A percentile compares a stretch with the other conserved stretches of the same genome.
These are phyloP conservation scores for Diplosphaera chodatii DNA, from an alignment of 139 green algal species.

Conservation along the genomic window DNA sequence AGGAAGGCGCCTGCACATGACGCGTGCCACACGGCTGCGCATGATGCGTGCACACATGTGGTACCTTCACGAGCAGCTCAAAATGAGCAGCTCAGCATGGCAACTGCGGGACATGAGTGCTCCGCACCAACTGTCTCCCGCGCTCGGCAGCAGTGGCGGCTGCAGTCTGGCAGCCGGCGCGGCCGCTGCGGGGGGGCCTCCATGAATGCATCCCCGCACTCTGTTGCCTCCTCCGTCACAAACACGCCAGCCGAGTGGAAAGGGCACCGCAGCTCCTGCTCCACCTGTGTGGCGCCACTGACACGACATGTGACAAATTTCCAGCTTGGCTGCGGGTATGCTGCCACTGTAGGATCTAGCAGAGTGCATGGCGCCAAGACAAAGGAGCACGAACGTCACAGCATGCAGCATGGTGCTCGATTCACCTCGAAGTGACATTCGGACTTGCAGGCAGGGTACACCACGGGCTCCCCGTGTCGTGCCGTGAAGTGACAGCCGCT, in stretches of 20 bases:
- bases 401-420: too few relatives aligned
- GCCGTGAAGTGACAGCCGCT: not conserved
- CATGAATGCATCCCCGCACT: not conserved
- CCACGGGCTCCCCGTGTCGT: not conserved
- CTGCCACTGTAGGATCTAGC: not conserved
- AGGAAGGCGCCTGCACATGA: not conserved
- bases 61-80: too few relatives aligned
- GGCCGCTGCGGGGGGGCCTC: not conserved
- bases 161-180: not conserved
- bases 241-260: not conserved
- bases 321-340: too few relatives aligned
- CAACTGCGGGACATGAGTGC: too few relatives aligned
- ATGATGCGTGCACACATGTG: too few relatives aligned
- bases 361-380: not conserved
- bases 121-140: too few relatives aligned
- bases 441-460: not conserved
- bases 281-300: not conserved
- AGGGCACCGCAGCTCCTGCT: not conserved
- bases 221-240: not conserved
- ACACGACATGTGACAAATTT: too few relatives aligned
- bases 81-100: too few relatives aligned
- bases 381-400: too few relatives aligned
- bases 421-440: not conserved
- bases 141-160: not conserved
- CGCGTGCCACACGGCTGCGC: not conserved